Base-by-base conservation (phyloP, 164 flowering plant species). In the Piper betle region DNA sequence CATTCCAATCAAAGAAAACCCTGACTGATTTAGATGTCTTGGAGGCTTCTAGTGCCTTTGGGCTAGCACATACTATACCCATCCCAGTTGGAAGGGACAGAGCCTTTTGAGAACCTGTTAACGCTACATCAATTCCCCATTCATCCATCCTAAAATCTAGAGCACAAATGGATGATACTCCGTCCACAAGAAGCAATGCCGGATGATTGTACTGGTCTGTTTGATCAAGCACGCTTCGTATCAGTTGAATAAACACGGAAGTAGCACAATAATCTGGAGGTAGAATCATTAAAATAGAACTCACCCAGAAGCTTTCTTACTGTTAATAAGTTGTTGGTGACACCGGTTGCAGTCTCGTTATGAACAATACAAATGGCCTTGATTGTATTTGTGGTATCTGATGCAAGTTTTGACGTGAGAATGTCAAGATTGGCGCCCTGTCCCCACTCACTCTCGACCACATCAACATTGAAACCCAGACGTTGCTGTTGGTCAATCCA, bases 121-220 rank as follows among this genome's bases (percentile, higher is more conserved):
- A 66, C 25, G 98, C 97, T 58, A 92, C 98, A 73, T 92, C 98
- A 2, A 92, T 65, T 43, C 97, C 98, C 98, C 98, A 92, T 65
- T 92, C 97, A 63, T 92, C 98, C 98, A 92, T 92, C 37, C 92
- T 93, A 71, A 92, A 92, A 70, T 92, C 97, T 63, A 92, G 87
- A 15, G 98, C 98, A 72, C 96, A 86, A 17, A 92, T 92, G 33
- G 98, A 92, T 7, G 98, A 92, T 55, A 92, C 98, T 39, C 98
- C 98, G 65, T 92, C 98, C 46, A 92, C 98, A 1, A 89, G 88
- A 37, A 89, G 65, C 59, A 93, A 81, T 50, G 96, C 98, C 39
- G 98, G 98, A 69, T 93, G 98, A 57, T 73, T 65, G 78, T 89
- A 82, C 55, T 86, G 69, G 78, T 90, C 98, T 93, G 88, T 37